A percentile compares a stretch with the other conserved stretches of the same genome.
Evolutionary conservation across 768 basidiomycete genomes (phyloP).

Genomic region (Astraeus odoratus): DNA sequence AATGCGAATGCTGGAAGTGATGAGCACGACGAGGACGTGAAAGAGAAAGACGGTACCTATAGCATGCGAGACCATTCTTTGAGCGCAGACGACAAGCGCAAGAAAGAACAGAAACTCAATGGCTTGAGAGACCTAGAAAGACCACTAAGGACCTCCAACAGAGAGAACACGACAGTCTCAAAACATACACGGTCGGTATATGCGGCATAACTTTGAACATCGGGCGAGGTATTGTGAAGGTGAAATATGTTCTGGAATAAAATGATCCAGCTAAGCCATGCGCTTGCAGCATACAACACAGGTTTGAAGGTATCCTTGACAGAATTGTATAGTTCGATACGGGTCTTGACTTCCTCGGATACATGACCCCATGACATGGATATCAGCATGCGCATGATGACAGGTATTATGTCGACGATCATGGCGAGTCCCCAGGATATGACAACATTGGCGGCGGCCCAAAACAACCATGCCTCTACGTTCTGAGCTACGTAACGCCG

Average conservation of each 20-base stretch:
- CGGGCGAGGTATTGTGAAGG: constrained; percentile 39
- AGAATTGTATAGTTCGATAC: constrained; percentile 62
- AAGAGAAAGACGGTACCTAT: constrained; percentile 33
- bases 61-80: constrained; percentile 64
- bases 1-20: constrained; percentile 54
- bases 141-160: not conserved
- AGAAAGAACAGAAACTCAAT: constrained; percentile 75
- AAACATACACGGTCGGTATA: constrained; percentile 55
- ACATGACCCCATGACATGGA: constrained; percentile 68
- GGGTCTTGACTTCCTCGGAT: constrained; percentile 58
- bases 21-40: not conserved
- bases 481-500: constrained; percentile 59
- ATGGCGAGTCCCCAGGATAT: constrained; percentile 77
- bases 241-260: constrained; percentile 62
- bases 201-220: constrained; percentile 40
- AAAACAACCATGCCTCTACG: constrained; percentile 73
- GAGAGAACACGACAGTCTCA: not conserved
- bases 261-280: constrained; percentile 71
- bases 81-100: constrained; percentile 52
- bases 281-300: constrained; percentile 61
- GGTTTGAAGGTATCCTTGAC: constrained; percentile 68
- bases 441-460: constrained; percentile 71
- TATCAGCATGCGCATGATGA: constrained; percentile 44
- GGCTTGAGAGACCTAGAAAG: constrained; percentile 46
- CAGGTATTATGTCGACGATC: constrained; percentile 62